Evolutionary conservation across 805 yeast species (phyloP).

Genomic region (Saccharomycopsis schoenii): DNA sequence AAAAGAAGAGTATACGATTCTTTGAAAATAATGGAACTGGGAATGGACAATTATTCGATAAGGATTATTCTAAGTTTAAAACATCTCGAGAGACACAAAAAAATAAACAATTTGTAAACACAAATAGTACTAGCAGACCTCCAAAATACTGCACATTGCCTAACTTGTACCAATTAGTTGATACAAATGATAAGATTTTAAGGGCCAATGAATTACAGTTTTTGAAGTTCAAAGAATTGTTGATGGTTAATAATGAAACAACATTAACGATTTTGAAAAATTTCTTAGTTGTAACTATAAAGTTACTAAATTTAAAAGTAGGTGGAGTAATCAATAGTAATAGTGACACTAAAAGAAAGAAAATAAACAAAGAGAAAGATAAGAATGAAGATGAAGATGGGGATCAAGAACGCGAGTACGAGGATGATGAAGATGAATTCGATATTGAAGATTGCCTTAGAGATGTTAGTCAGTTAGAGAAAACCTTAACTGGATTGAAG

Average conservation of each 20-base stretch:
- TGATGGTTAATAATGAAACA: not conserved
- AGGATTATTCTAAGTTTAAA: not conserved
- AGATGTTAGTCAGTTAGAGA: slow-evolving; percentile 2
- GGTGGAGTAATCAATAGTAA: not conserved
- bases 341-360: not conserved
- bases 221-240: not conserved
- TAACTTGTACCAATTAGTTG: not conserved
- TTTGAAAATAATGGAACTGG: not conserved
- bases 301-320: not conserved
- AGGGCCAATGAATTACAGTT: not conserved
- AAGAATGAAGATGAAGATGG: not conserved
- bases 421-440: not conserved
- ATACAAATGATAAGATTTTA: not conserved
- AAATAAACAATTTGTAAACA: not conserved
- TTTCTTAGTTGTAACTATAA: not conserved
- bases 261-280: not conserved
- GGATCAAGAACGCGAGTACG: not conserved
- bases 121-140: not conserved
- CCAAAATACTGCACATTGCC: not conserved
- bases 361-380: not conserved
- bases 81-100: not conserved
- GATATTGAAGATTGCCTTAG: not conserved
- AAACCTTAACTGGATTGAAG: not conserved
- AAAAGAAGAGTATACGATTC: not conserved
- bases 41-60: not conserved